Percentiles rank a stretch among this genome's conserved stretches.
phyloP scores from a whole-genome alignment of 2,329 filamentous ascomycete genomes.

The Aspergillus unguis region DNA sequence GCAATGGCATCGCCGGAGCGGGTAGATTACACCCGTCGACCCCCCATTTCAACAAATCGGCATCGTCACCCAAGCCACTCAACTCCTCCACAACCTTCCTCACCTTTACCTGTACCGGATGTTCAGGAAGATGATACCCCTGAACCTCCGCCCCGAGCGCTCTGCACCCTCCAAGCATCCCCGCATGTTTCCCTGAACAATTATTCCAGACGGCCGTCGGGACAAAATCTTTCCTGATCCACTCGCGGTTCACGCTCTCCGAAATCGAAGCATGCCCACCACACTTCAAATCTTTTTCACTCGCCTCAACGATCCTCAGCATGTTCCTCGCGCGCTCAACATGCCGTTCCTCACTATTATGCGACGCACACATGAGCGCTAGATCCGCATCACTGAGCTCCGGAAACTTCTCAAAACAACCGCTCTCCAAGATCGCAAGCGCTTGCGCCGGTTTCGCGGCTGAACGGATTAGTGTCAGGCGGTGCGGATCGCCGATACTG shows the following conservation, averaged over 20 bases:
- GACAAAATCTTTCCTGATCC: constrained; percentile 39
- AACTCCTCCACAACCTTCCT: constrained; percentile 33
- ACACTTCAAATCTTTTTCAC: constrained; percentile 41
- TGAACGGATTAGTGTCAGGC: constrained; percentile 46
- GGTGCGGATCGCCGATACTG: constrained; percentile 40
- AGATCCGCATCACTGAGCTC: constrained; percentile 43
- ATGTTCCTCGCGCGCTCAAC: constrained; percentile 38
- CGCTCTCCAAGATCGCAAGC: constrained; percentile 45
- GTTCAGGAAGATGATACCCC: constrained; percentile 36
- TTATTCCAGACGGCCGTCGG: constrained; percentile 45
- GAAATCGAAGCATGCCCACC: constrained; percentile 43
- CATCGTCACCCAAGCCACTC: constrained; percentile 19
- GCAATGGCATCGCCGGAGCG: constrained; percentile 44
- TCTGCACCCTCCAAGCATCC: constrained; percentile 46
- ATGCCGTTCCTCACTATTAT: constrained; percentile 46
- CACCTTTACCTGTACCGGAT: constrained; percentile 40
- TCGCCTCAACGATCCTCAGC: constrained; percentile 33
- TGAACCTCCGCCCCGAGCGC: constrained; percentile 31
- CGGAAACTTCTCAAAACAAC: constrained; percentile 33
- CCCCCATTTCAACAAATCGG: constrained; percentile 39
- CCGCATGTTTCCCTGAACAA: constrained; percentile 50
- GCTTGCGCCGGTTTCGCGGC: constrained; percentile 48
- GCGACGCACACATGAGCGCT: constrained; percentile 49
- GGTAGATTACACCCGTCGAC: constrained; percentile 50
- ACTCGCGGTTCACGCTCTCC: constrained; percentile 35